Percentiles rank a stretch among this genome's conserved stretches.
phyloP scores from a whole-genome alignment of 2,329 filamentous ascomycete species.

The Xylariales sp. region DNA sequence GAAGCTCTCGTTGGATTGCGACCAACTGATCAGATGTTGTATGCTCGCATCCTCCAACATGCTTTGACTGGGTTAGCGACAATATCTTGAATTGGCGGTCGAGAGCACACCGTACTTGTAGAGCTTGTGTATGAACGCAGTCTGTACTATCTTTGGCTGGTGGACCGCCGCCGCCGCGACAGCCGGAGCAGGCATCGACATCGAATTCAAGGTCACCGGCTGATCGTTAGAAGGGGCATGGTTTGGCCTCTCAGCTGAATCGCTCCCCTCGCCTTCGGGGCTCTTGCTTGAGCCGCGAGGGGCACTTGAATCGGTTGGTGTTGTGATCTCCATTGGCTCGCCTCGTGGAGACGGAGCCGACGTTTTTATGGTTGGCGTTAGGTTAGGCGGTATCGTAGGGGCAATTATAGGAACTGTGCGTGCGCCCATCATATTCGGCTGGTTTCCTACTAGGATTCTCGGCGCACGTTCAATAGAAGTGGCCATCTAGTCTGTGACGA shows the following conservation, averaged over 20 bases:
- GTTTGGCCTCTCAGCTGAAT: constrained; percentile 32
- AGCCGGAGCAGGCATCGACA: constrained; percentile 46
- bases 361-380: constrained; percentile 53
- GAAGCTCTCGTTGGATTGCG: constrained; percentile 88
- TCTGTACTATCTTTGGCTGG: constrained; percentile 96
- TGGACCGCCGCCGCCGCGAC: constrained; percentile 72
- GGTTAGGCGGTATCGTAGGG: constrained; percentile 42
- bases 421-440: constrained; percentile 41
- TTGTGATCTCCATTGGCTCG: constrained; percentile 59
- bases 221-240: constrained; percentile 36
- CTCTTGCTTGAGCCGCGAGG: constrained; percentile 39
- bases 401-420: constrained; percentile 51
- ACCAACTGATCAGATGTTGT: constrained; percentile 96
- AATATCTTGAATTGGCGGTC: not conserved
- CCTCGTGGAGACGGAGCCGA: constrained; percentile 50
- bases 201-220: constrained; percentile 24
- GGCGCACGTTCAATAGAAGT: constrained; percentile 47
- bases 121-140: constrained; percentile 97
- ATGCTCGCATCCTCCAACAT: constrained; percentile 96
- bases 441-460: constrained; percentile 36
- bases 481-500: constrained; percentile 44
- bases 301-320: constrained; percentile 42
- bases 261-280: constrained; percentile 37
- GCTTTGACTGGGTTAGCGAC: constrained; percentile 42
- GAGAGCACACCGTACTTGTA: constrained; percentile 69